Evolutionary conservation across 495 filamentous ascomycete species (phyloP).

Genomic region (Sphaerosporella brunnea): DNA sequence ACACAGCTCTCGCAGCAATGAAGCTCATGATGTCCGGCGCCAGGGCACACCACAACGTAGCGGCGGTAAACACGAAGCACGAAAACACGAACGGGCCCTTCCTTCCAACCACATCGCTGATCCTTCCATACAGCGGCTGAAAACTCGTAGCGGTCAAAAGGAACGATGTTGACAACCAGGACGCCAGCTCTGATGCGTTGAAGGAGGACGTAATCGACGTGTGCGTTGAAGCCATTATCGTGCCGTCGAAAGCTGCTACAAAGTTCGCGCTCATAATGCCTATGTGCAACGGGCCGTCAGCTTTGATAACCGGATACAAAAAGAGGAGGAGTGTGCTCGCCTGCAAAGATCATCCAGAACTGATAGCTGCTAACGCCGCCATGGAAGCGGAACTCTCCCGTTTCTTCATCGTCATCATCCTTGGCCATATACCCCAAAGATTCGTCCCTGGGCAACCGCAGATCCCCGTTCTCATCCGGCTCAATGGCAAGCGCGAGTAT

Average conservation of each 20-base stretch:
- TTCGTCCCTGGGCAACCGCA: constrained; percentile 3
- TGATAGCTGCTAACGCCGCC: constrained; percentile 12
- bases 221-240: constrained; percentile 66
- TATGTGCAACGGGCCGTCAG: constrained; percentile 5
- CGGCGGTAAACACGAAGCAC: constrained; percentile 43
- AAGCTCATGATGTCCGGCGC: constrained; percentile 55
- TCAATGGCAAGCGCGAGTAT: neutral
- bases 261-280: constrained; percentile 20
- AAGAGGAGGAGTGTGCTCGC: constrained; percentile 1
- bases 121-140: constrained; percentile 51
- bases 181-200: constrained; percentile 52
- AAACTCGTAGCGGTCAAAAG: constrained; percentile 58
- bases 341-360: constrained; percentile 21
- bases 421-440: neutral
- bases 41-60: constrained; percentile 55
- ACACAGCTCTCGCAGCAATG: constrained; percentile 53
- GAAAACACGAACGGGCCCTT: constrained; percentile 49
- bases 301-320: neutral
- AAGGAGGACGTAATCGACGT: constrained; percentile 71
- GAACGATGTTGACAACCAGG: constrained; percentile 68
- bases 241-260: constrained; percentile 50
- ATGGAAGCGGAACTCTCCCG: constrained; percentile 6
- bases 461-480: constrained; percentile 1
- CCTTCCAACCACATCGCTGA: constrained; percentile 58
- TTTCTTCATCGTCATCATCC: neutral